Evolutionary conservation across 345 rosid species (phyloP), one percentile per base, ranked within the genome.

Genomic region (Salix viminalis): DNA sequence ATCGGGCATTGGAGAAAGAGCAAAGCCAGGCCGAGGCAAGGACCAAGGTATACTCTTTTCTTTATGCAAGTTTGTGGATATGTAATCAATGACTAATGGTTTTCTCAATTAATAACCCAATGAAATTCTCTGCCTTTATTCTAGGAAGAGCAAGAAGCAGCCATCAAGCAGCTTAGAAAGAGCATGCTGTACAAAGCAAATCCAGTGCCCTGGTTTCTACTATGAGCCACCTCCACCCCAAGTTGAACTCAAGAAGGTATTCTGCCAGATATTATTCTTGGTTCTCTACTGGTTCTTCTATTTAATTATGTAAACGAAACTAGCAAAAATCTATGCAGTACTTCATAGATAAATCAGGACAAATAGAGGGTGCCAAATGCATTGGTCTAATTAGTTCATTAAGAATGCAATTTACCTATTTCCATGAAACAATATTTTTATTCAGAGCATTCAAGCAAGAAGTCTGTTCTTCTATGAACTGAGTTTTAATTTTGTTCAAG

Each of bases 131-230:
- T 58, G 28, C 23, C 11, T 64, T 69, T 34, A n/a, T 65, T 88
- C n/a, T 73, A 93, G 99, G 99, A 94, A 86, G 99, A 96, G 86
- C 94, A 90, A 87, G 96, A 94, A 71, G 97, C 98, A 36, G 97
- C 91, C 19, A 85, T 96, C 71, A 92, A 89, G 84, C 95, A 91
- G 84, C 94, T 96, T 64, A 89, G 99, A 80, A 96, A 84, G 90
- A 87, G 41, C 88, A 83, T 96, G 91, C 87, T 86, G 50, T 75
- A 88, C 70, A 96, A 81, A 84, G 99, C 99, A 30, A 94, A 94
- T 37, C 99, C 99, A 0, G 91, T 96, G 50, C 99, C 99, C 99
- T 10, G 90, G 78, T 87, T 96, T 96, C 85, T 94, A 96, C 87
- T 89, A 96, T 23, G 97, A 94, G 77, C 85, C 82, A 1, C 96